These are phyloP conservation scores for Zoysia matrella DNA, from an alignment of 202 grass and related monocot species.

Conservation along the genomic window DNA sequence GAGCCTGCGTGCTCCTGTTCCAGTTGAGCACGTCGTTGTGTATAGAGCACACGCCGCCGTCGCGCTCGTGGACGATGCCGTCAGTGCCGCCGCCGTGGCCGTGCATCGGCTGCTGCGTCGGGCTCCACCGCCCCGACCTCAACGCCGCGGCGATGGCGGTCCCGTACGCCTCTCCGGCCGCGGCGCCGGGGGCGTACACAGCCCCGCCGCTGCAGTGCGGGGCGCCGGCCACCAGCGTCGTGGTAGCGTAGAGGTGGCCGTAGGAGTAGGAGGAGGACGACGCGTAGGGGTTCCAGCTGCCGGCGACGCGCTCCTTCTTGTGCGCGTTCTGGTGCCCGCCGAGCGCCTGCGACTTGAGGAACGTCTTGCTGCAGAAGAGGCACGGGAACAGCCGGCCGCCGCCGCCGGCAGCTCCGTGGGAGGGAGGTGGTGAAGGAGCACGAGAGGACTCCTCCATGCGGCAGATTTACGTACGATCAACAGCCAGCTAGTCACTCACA, in stretches of 20 bases:
- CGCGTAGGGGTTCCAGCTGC: slow-evolving; percentile 49
- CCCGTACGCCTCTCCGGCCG: neutral
- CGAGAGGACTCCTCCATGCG: no score
- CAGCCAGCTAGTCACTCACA: no score
- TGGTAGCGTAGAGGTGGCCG: neutral
- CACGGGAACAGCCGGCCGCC: slow-evolving; percentile 44
- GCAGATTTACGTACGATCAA: no score
- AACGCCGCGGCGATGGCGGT: neutral
- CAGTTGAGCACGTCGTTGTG: neutral
- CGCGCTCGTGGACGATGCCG: neutral
- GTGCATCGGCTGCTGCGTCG: neutral
- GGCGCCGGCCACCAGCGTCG: neutral
- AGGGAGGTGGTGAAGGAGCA: no score
- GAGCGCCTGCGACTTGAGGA: no score
- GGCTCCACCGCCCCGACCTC: neutral
- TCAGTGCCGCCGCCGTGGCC: neutral
- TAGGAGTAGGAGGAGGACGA: neutral
- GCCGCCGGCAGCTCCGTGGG: no score
- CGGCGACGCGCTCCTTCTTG: slow-evolving; percentile 40
- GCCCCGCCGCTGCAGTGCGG: neutral
- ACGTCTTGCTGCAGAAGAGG: neutral
- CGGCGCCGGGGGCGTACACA: neutral
- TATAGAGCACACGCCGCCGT: neutral
- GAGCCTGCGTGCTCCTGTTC: neutral
- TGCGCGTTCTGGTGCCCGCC: no score